Evolutionary conservation across 2,329 filamentous ascomycete species (phyloP).

Genomic region (Aspergillus sp.): DNA sequence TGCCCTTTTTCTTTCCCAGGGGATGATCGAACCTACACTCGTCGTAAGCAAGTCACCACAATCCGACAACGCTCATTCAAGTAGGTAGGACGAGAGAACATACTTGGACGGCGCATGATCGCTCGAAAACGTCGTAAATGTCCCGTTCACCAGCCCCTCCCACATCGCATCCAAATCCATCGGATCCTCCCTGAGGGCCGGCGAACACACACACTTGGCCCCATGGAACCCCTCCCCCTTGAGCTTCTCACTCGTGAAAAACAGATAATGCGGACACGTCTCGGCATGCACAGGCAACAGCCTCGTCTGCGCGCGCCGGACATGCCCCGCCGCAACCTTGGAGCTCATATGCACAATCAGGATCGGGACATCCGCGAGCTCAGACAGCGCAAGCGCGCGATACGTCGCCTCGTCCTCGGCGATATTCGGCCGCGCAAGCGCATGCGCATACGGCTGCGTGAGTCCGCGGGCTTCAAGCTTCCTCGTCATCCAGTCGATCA

Average conservation of each 20-base stretch:
- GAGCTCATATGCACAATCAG: slow-evolving; percentile 59
- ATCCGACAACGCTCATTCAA: not conserved
- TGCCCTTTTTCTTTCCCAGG: slow-evolving; percentile 43
- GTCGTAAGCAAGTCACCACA: not conserved
- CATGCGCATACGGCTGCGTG: slow-evolving; percentile 48
- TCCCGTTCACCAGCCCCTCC: slow-evolving; percentile 57
- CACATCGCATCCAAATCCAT: slow-evolving; percentile 58
- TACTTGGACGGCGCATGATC: slow-evolving; percentile 50
- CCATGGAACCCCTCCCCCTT: slow-evolving; percentile 48
- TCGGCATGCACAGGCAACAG: slow-evolving; percentile 60
- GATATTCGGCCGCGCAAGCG: slow-evolving; percentile 45
- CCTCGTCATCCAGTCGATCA: slow-evolving; percentile 44
- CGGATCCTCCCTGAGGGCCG: slow-evolving; percentile 53
- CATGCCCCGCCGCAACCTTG: slow-evolving; percentile 52
- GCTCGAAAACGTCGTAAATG: slow-evolving; percentile 59
- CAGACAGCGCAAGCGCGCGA: slow-evolving; percentile 56
- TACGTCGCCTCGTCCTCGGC: slow-evolving; percentile 53
- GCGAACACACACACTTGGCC: slow-evolving; percentile 60
- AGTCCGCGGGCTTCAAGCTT: slow-evolving; percentile 41
- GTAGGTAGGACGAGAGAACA: not conserved
- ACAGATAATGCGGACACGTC: slow-evolving; percentile 64
- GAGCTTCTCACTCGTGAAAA: slow-evolving; percentile 55
- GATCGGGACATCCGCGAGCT: slow-evolving; percentile 57
- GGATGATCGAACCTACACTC: slow-evolving; percentile 32
- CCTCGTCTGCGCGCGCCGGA: slow-evolving; percentile 56